Evolutionary conservation across 257 asterid species (phyloP).

Genomic region (Osmanthus fragrans): DNA sequence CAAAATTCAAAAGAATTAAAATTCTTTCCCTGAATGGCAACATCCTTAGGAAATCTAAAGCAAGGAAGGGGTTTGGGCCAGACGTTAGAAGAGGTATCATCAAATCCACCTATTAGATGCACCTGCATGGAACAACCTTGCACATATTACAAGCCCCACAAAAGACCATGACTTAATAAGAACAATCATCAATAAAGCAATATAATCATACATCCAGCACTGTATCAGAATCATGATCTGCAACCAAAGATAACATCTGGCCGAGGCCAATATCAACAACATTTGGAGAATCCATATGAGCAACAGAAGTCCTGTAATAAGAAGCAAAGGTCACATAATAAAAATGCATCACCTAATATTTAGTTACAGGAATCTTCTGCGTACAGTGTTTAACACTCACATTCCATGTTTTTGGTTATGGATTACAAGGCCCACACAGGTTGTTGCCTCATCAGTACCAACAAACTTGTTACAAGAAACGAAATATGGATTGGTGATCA

Average conservation of each 20-base stretch:
- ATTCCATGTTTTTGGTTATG: conserved; percentile 70
- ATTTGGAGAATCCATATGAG: conserved; percentile 81
- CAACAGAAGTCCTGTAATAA: conserved; percentile 73
- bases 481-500: conserved; percentile 13
- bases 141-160: conserved; percentile 21
- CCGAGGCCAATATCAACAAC: conserved; percentile 68
- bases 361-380: conserved; percentile 6
- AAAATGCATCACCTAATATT: conserved; percentile 7
- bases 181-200: conserved; percentile 22
- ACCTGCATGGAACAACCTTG: conserved; percentile 58
- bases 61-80: conserved; percentile 35
- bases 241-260: conserved; percentile 76
- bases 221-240: conserved; percentile 50
- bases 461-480: conserved; percentile 48
- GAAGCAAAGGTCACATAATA: conserved; percentile 12
- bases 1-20: conserved; percentile 29
- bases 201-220: conserved; percentile 60
- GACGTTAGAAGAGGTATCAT: conserved; percentile 68
- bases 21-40: conserved; percentile 21
- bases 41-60: conserved; percentile 26
- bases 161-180: conserved; percentile 8
- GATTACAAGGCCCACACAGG: conserved; percentile 80
- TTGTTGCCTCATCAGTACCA: conserved; percentile 97
- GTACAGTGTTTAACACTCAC: conserved; percentile 44
- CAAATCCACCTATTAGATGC: conserved; percentile 83